Percentiles rank a stretch among this genome's conserved stretches.
These are phyloP conservation scores for Nicotiana otophora DNA, from an alignment of 257 asterid species.

Conservation along the genomic window DNA sequence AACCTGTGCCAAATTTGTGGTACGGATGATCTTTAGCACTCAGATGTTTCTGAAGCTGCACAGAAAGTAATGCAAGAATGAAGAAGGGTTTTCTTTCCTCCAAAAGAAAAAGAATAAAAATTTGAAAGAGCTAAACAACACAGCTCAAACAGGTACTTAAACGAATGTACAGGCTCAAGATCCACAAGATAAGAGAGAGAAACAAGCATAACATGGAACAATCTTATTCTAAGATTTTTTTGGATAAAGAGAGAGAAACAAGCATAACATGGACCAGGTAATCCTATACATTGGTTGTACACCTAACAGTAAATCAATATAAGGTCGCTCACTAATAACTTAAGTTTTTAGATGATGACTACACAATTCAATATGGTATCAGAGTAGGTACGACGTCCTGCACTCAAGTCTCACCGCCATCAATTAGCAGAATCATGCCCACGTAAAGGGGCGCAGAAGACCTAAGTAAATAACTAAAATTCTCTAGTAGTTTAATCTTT, in stretches of 20 bases:
- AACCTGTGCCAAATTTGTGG: slow-evolving; percentile 99
- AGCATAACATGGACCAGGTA: background rate
- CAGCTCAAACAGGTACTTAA: background rate
- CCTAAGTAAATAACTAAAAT: background rate
- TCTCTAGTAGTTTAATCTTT: background rate
- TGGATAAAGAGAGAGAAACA: background rate
- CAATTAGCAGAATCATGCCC: background rate
- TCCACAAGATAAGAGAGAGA: slow-evolving; percentile 5
- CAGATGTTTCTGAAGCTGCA: slow-evolving; percentile 92
- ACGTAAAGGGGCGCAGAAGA: background rate
- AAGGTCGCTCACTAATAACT: background rate
- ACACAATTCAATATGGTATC: background rate
- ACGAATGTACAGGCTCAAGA: background rate
- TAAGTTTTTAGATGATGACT: background rate
- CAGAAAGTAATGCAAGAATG: background rate
- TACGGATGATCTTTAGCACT: slow-evolving; percentile 75
- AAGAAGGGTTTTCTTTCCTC: background rate
- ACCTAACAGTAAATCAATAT: background rate
- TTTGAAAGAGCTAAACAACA: background rate
- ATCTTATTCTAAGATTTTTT: too few species aligned
- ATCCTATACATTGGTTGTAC: background rate
- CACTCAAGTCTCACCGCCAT: background rate
- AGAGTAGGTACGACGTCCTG: background rate
- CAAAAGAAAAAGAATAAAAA: background rate
- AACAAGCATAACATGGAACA: background rate